Evolutionary conservation across 148 eudicot genomes (phyloP).

Genomic region (Rhododendron molle): DNA sequence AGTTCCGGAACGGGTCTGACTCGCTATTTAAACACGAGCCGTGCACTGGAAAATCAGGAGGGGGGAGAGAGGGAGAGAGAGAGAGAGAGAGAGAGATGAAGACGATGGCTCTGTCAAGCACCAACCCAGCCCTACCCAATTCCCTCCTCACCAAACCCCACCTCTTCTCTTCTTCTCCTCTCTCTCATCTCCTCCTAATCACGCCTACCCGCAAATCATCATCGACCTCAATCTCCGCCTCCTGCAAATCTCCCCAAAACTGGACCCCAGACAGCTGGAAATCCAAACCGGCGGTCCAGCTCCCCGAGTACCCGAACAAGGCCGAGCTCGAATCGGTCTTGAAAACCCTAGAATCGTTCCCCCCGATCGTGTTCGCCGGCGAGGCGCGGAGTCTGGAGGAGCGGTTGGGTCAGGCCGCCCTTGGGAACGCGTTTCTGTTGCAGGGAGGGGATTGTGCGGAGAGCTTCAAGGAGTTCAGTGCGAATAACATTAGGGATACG

Average conservation of each 20-base stretch:
- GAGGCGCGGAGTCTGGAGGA: slow-evolving; percentile 66
- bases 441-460: slow-evolving; percentile 88
- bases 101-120: not conserved
- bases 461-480: slow-evolving; percentile 71
- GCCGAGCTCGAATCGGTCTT: slow-evolving; percentile 41
- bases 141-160: slow-evolving; percentile 2
- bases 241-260: slow-evolving; percentile 11
- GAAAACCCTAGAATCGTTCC: slow-evolving; percentile 50
- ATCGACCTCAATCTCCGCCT: slow-evolving; percentile 11
- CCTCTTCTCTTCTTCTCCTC: not conserved
- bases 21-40: too few relatives aligned
- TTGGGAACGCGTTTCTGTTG: slow-evolving; percentile 56
- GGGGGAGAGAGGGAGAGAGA: too few relatives aligned
- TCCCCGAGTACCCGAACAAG: slow-evolving; percentile 56
- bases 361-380: slow-evolving; percentile 70
- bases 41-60: too few relatives aligned
- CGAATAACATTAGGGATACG: slow-evolving; percentile 72
- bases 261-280: slow-evolving; percentile 62
- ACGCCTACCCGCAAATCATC: not conserved
- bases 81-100: too few relatives aligned
- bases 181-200: not conserved
- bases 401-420: slow-evolving; percentile 55
- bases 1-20: too few relatives aligned
- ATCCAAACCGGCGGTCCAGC: slow-evolving; percentile 45
- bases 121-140: slow-evolving; percentile 6